A percentile compares a stretch with the other conserved stretches of the same genome.
phyloP scores from a whole-genome alignment of 768 basidiomycete genomes.

The Fistulinella prunicolor region DNA sequence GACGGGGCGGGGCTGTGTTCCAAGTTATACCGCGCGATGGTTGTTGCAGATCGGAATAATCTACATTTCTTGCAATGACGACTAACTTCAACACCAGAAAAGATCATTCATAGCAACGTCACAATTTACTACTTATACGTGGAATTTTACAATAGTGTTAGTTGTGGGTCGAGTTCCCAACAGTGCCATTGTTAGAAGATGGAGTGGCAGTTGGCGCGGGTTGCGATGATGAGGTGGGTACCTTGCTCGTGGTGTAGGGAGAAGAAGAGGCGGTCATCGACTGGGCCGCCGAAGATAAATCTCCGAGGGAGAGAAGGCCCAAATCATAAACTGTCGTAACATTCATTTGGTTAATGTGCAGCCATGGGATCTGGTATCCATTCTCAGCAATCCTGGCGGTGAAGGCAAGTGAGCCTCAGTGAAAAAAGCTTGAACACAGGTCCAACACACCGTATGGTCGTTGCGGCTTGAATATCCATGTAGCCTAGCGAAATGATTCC shows the following conservation, averaged over 20 bases:
- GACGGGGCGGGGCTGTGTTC: too few relatives aligned
- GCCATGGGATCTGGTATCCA: slow-evolving; percentile 65
- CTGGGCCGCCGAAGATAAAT: slow-evolving; percentile 18
- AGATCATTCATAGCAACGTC: too few relatives aligned
- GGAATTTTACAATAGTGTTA: too few relatives aligned
- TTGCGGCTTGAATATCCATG: slow-evolving; percentile 52
- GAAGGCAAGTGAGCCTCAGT: not conserved
- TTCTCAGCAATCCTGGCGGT: slow-evolving; percentile 47
- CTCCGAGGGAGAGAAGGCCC: slow-evolving; percentile 13
- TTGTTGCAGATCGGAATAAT: too few relatives aligned
- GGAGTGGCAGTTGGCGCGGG: not conserved
- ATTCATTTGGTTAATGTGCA: slow-evolving; percentile 51
- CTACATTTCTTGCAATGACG: too few relatives aligned
- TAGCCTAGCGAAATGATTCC: slow-evolving; percentile 52
- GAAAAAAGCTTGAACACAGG: not conserved
- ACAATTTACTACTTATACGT: too few relatives aligned
- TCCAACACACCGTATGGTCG: slow-evolving; percentile 38
- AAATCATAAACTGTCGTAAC: slow-evolving; percentile 51
- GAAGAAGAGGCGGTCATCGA: slow-evolving; percentile 5
- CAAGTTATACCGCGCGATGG: too few relatives aligned
- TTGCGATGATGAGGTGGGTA: not conserved
- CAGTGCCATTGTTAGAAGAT: not conserved
- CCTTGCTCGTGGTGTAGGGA: not conserved
- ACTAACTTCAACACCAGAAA: too few relatives aligned
- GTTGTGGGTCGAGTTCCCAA: slow-evolving; percentile 13